Conservation (phyloP, 2,329 filamentous ascomycete genomes). For the Aspergillus sp. region DNA sequence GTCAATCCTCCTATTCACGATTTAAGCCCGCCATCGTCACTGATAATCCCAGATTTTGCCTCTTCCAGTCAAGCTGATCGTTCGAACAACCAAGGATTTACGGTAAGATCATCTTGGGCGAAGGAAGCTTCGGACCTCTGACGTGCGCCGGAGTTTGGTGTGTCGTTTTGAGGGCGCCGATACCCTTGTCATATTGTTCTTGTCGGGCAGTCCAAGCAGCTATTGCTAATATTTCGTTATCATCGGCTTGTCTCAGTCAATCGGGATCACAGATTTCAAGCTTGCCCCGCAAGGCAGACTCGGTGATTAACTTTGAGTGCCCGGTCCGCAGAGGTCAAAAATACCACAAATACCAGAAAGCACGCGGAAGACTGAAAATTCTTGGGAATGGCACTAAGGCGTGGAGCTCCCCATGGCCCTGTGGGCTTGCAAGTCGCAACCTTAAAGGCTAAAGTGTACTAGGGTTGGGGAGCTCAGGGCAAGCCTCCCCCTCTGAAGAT, state of each 20-base stretch:
- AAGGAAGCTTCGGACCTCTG: not conserved
- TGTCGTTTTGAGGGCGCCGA: not conserved
- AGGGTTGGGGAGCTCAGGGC: not conserved
- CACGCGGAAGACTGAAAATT: not conserved
- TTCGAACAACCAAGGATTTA: not conserved
- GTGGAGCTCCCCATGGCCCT: slow-evolving; percentile 6
- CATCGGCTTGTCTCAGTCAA: not conserved
- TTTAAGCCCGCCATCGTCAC: slow-evolving; percentile 1
- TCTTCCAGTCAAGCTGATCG: slow-evolving; percentile 3
- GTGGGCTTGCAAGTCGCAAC: slow-evolving; percentile 4
- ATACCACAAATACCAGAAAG: not conserved
- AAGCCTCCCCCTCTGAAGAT: slow-evolving; percentile 1
- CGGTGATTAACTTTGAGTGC: not conserved
- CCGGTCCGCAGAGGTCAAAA: not conserved
- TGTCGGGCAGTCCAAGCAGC: not conserved
- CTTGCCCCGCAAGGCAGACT: slow-evolving; percentile 11
- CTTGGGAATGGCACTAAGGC: slow-evolving; percentile 1
- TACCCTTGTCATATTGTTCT: not conserved
- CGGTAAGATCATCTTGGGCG: not conserved
- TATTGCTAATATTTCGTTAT: not conserved
- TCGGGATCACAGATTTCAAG: not conserved
- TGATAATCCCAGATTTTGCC: slow-evolving; percentile 10
- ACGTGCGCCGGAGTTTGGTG: not conserved
- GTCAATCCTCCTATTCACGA: slow-evolving; percentile 8
- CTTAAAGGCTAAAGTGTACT: slow-evolving; percentile 10